phyloP scores from a whole-genome alignment of 192 early-diverging fungal species.

The Allomyces macrogynus region DNA sequence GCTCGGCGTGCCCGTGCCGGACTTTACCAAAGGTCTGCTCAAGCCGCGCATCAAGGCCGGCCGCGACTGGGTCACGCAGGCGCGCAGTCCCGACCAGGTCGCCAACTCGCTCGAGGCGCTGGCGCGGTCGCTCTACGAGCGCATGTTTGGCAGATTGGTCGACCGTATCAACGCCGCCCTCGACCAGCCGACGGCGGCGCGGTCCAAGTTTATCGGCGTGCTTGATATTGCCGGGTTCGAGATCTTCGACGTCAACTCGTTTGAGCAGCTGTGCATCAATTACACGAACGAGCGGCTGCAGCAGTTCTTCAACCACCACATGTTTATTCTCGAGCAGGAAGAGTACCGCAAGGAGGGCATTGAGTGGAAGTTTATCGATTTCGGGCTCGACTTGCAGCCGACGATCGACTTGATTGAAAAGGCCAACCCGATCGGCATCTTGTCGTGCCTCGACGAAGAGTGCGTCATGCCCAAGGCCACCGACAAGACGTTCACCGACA shows the following conservation, averaged over 20 bases:
- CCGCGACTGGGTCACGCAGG: slow-evolving; percentile 85
- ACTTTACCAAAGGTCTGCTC: slow-evolving; percentile 69
- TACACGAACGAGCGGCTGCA: slow-evolving; percentile 97
- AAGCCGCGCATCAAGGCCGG: slow-evolving; percentile 86
- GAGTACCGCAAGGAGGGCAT: slow-evolving; percentile 93
- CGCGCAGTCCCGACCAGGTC: slow-evolving; percentile 69
- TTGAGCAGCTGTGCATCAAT: slow-evolving; percentile 98
- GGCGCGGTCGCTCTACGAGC: slow-evolving; percentile 77
- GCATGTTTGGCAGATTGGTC: slow-evolving; percentile 83
- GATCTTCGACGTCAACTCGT: slow-evolving; percentile 93
- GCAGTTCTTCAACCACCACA: slow-evolving; percentile 99
- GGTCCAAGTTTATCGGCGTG: slow-evolving; percentile 76
- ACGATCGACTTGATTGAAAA: slow-evolving; percentile 98
- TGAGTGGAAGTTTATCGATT: slow-evolving; percentile 96
- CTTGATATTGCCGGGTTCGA: slow-evolving; percentile 98
- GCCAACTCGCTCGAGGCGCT: slow-evolving; percentile 74
- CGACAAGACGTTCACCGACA: slow-evolving; percentile 84
- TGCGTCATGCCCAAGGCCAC: slow-evolving; percentile 93
- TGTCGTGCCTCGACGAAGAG: slow-evolving; percentile 93
- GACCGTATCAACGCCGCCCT: slow-evolving; percentile 17
- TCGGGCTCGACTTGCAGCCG: slow-evolving; percentile 89
- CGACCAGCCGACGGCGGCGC: slow-evolving; percentile 39
- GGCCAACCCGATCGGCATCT: slow-evolving; percentile 84
- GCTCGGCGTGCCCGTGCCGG: slow-evolving; percentile 65
- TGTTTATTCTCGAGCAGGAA: slow-evolving; percentile 97